These are phyloP conservation scores for Talaromyces amestolkiae DNA, from an alignment of 2,329 filamentous ascomycete species.

Conservation along the genomic window DNA sequence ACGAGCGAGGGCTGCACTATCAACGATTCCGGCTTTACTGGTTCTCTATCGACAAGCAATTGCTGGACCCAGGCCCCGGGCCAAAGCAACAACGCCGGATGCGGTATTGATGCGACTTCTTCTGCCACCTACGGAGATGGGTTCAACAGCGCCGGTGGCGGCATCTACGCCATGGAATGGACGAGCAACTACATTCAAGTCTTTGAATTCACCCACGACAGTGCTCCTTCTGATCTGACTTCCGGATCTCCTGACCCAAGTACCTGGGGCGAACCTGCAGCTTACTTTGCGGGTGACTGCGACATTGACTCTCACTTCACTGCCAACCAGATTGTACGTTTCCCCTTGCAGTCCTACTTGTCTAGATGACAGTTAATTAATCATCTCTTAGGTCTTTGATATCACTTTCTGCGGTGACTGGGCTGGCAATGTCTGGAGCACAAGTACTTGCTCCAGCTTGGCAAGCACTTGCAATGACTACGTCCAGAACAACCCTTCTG, in stretches of 20 bases:
- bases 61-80: constrained; percentile 54
- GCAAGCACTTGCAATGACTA: constrained; percentile 68
- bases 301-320: constrained; percentile 69
- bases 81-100: constrained; percentile 56
- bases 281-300: constrained; percentile 68
- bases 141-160: constrained; percentile 68
- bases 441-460: constrained; percentile 59
- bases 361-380: background rate
- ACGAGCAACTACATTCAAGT: constrained; percentile 67
- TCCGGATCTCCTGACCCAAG: constrained; percentile 60
- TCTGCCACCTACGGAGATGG: constrained; percentile 60
- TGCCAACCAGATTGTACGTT: constrained; percentile 63
- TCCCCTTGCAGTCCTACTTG: background rate
- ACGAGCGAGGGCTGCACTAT: constrained; percentile 62
- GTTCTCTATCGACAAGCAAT: constrained; percentile 51
- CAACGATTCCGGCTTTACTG: constrained; percentile 47
- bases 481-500: constrained; percentile 67
- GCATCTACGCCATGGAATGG: constrained; percentile 76
- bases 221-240: constrained; percentile 67
- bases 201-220: constrained; percentile 75
- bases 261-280: constrained; percentile 67
- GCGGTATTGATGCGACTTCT: constrained; percentile 53
- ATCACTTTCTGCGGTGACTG: constrained; percentile 86
- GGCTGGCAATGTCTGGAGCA: constrained; percentile 69
- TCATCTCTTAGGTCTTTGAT: constrained; percentile 52